These are phyloP conservation scores for Xerocomus brunneocitrinus DNA, from an alignment of 768 basidiomycete species.

Conservation along the genomic window DNA sequence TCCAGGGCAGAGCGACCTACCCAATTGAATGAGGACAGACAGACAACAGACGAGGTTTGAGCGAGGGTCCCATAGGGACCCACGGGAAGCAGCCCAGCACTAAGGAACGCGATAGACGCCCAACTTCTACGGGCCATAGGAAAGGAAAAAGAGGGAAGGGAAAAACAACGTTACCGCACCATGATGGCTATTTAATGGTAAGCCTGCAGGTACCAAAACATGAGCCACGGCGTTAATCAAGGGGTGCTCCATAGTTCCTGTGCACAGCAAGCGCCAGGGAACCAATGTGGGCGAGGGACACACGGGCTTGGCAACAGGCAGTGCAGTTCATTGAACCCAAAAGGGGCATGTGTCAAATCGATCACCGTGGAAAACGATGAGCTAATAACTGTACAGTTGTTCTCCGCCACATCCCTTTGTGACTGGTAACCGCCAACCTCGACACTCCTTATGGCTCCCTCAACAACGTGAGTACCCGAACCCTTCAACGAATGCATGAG, in stretches of 20 bases:
- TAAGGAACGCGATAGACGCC: slow-evolving; percentile 17
- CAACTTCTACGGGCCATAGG: slow-evolving; percentile 11
- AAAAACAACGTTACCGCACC: neutral
- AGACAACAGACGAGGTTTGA: slow-evolving; percentile 22
- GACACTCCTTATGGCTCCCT: slow-evolving; percentile 44
- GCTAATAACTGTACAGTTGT: slow-evolving; percentile 35
- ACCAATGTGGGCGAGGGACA: too few relatives aligned
- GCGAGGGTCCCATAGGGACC: slow-evolving; percentile 17
- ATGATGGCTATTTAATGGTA: neutral
- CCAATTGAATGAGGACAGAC: slow-evolving; percentile 25
- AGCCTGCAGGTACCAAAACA: neutral
- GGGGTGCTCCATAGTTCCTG: neutral
- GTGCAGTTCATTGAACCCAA: neutral
- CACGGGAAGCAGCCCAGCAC: slow-evolving; percentile 12
- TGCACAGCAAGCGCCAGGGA: neutral
- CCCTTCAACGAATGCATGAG: neutral
- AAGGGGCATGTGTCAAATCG: neutral
- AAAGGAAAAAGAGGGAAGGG: neutral
- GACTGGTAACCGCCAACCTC: slow-evolving; percentile 28
- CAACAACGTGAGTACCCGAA: slow-evolving; percentile 46
- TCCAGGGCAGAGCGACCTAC: slow-evolving; percentile 12
- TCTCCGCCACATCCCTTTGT: slow-evolving; percentile 33
- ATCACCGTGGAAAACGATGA: slow-evolving; percentile 24
- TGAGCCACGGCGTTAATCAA: neutral
- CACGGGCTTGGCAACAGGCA: neutral